A percentile compares a stretch with the other conserved stretches of the same genome.
These are phyloP conservation scores for Phascolomyces articulosus DNA, from an alignment of 371 early-diverging fungal genomes.

Conservation along the genomic window DNA sequence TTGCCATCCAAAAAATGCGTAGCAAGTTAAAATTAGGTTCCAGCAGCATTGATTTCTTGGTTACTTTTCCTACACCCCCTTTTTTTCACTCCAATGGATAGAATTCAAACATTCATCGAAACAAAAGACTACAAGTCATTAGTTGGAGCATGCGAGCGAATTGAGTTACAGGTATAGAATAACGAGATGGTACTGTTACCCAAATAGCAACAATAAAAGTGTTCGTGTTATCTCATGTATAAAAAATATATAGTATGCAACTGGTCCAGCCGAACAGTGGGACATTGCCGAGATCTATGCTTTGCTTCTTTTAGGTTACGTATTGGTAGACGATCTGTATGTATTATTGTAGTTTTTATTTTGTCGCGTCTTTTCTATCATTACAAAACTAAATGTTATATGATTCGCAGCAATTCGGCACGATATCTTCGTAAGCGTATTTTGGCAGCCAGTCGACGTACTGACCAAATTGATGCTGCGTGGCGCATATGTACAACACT, in stretches of 20 bases:
- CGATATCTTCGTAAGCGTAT: conserved; percentile 34
- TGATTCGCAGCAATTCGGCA: conserved; percentile 24
- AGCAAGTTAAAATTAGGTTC: neutral
- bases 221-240: neutral
- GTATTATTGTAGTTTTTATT: neutral
- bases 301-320: conserved; percentile 25
- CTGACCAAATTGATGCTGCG: conserved; percentile 27
- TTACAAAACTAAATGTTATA: neutral
- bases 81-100: conserved; percentile 1
- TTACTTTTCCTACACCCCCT: neutral
- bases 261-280: conserved; percentile 12
- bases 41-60: conserved; percentile 4
- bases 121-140: conserved; percentile 19
- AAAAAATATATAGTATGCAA: conserved; percentile 7
- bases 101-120: conserved; percentile 3
- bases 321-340: conserved; percentile 33
- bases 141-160: conserved; percentile 23
- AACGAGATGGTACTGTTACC: neutral
- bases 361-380: neutral
- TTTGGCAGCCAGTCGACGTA: neutral
- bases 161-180: conserved; percentile 28
- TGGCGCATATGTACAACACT: conserved; percentile 26
- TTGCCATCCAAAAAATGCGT: too few species aligned
- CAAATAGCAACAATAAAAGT: neutral
- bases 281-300: conserved; percentile 24